Conservation (phyloP, 1,139 yeast genomes). For the Protomyces arabidopsidicola region DNA sequence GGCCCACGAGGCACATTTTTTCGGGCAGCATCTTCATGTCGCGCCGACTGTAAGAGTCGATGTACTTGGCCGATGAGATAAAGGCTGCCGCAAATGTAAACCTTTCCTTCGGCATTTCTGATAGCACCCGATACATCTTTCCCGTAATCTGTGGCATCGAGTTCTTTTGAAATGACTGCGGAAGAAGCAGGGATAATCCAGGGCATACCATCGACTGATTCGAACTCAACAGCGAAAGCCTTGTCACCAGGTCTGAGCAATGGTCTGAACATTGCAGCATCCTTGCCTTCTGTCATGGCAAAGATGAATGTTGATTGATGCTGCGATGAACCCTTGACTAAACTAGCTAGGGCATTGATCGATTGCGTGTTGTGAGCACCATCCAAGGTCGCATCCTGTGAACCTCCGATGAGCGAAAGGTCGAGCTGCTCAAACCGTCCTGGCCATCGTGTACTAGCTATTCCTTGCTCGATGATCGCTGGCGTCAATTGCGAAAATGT, state of each 20-base stretch:
- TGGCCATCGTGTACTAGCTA: slow-evolving; percentile 74
- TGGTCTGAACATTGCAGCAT: slow-evolving; percentile 50
- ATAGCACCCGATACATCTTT: slow-evolving; percentile 16
- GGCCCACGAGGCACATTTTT: background rate
- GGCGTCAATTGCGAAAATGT: slow-evolving; percentile 52
- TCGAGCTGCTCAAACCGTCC: slow-evolving; percentile 81
- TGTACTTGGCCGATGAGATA: slow-evolving; percentile 29
- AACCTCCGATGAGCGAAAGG: slow-evolving; percentile 43
- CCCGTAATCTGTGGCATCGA: slow-evolving; percentile 6
- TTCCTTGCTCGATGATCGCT: slow-evolving; percentile 55
- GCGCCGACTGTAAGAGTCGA: slow-evolving; percentile 6
- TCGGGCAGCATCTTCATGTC: background rate
- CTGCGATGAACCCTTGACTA: slow-evolving; percentile 16
- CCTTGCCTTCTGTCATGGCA: slow-evolving; percentile 73
- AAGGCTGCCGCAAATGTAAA: slow-evolving; percentile 30
- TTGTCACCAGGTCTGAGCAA: slow-evolving; percentile 52
- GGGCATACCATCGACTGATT: slow-evolving; percentile 83
- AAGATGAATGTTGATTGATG: slow-evolving; percentile 55
- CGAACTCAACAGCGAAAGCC: slow-evolving; percentile 60
- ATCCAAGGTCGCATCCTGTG: slow-evolving; percentile 74
- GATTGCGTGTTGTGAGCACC: slow-evolving; percentile 96
- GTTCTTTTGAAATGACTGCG: slow-evolving; percentile 40
- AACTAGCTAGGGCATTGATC: slow-evolving; percentile 1
- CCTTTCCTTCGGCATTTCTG: background rate
- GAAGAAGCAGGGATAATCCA: slow-evolving; percentile 64